A percentile compares a stretch with the other conserved stretches of the same genome.
Conservation (phyloP, 164 flowering plant species). For the Dillenia turbinata region DNA sequence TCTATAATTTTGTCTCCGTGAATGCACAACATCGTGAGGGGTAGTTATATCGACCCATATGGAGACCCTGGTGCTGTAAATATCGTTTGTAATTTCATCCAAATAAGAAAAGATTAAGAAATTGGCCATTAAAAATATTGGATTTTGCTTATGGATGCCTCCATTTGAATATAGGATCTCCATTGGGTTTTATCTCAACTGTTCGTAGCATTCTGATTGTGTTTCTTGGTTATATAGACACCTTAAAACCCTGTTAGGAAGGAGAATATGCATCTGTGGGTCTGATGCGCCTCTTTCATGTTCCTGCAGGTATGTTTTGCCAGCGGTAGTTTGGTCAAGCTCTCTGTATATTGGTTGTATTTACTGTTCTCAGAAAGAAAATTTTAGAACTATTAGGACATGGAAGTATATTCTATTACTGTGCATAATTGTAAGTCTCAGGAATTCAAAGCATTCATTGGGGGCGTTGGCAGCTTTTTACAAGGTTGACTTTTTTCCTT, state of each 20-base stretch:
- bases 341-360: conserved; percentile 32
- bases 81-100: conserved; percentile 16
- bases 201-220: too few relatives aligned
- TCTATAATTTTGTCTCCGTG: conserved; percentile 16
- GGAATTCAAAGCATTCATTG: too few relatives aligned
- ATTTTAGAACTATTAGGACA: too few relatives aligned
- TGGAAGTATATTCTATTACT: too few relatives aligned
- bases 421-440: too few relatives aligned
- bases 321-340: conserved; percentile 49
- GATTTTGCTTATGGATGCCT: background rate
- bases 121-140: conserved; percentile 1
- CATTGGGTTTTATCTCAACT: too few relatives aligned
- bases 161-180: too few relatives aligned
- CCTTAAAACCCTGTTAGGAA: conserved; percentile 5
- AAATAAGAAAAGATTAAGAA: conserved; percentile 4
- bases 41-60: conserved; percentile 7
- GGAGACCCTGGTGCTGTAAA: conserved; percentile 4
- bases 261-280: conserved; percentile 26
- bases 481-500: too few relatives aligned
- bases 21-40: conserved; percentile 7
- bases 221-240: too few relatives aligned
- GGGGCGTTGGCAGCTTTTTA: too few relatives aligned
- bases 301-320: conserved; percentile 84
- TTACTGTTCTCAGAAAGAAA: too few relatives aligned
- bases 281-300: conserved; percentile 69